These are phyloP conservation scores for Nephelium lappaceum DNA, from an alignment of 345 rosid genomes.

Conservation along the genomic window DNA sequence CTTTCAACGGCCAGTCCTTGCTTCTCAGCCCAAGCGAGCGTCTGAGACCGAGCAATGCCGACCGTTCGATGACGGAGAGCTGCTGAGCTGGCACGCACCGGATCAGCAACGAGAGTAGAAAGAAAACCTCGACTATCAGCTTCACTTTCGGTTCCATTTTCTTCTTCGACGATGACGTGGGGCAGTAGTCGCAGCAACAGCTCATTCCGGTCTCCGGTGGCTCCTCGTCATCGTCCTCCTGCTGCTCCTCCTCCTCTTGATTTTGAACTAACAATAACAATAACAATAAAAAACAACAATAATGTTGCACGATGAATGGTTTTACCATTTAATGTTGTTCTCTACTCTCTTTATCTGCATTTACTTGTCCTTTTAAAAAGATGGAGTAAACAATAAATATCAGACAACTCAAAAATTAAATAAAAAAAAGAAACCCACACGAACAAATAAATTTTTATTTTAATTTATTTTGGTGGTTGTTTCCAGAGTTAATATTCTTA, in stretches of 20 bases:
- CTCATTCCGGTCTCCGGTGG: conserved; percentile 9
- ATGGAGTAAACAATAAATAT: neutral
- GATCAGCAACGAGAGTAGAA: conserved; percentile 31
- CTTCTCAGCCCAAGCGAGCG: conserved; percentile 63
- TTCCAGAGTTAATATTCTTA: conserved; percentile 28
- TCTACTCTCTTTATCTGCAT: neutral
- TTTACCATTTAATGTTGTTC: conserved; percentile 4
- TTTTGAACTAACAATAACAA: conserved; percentile 4
- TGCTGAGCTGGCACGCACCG: conserved; percentile 37
- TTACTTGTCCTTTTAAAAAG: neutral
- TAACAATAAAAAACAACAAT: neutral
- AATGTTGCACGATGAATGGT: neutral
- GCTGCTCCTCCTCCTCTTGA: neutral
- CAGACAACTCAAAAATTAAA: neutral
- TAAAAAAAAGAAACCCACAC: no score
- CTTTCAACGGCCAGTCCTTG: conserved; percentile 62
- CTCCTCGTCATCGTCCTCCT: conserved; percentile 2
- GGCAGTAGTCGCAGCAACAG: neutral
- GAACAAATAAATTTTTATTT: no score
- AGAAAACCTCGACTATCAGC: neutral
- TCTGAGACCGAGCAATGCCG: conserved; percentile 62
- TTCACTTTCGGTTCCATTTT: conserved; percentile 30
- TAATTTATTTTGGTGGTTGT: neutral
- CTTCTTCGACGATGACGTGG: neutral
- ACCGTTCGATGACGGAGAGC: conserved; percentile 37